Evolutionary conservation across 2,329 filamentous ascomycete genomes (phyloP).

Genomic region (Helotiales sp.): DNA sequence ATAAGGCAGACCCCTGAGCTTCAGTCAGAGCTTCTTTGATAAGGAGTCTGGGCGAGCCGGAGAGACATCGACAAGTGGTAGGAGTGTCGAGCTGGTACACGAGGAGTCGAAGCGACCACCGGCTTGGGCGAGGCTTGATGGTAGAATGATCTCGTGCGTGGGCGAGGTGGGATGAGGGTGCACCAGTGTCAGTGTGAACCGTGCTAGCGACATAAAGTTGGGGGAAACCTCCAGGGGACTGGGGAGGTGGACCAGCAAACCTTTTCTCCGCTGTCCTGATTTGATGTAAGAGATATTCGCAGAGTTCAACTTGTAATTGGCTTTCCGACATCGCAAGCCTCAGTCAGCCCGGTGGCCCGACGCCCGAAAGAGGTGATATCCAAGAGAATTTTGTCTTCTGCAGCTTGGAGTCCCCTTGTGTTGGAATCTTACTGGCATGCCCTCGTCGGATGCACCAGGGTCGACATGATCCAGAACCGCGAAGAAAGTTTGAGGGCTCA

Average conservation of each 20-base stretch:
- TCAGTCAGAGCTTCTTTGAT: conserved; percentile 5
- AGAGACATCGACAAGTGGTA: background rate
- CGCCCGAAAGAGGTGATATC: conserved; percentile 1
- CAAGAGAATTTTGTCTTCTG: background rate
- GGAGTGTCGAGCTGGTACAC: background rate
- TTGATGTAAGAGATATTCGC: background rate
- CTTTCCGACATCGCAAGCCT: background rate
- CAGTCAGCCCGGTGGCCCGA: background rate
- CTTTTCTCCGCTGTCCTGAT: background rate
- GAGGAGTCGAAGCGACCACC: background rate
- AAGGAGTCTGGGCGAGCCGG: conserved; percentile 9
- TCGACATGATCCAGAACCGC: too few species aligned
- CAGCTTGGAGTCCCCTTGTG: too few species aligned
- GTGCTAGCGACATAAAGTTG: background rate
- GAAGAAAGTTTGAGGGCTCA: too few species aligned
- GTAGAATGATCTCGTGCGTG: background rate
- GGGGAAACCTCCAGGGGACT: background rate
- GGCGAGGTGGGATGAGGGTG: background rate
- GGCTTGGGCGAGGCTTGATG: conserved; percentile 7
- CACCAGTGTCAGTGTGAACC: background rate
- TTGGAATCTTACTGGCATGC: too few species aligned
- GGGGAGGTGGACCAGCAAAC: background rate
- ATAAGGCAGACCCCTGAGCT: conserved; percentile 9
- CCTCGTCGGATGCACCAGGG: background rate
- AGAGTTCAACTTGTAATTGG: background rate